Evolutionary conservation across 768 basidiomycete species (phyloP).

Genomic region (Russula griseocarnosa): DNA sequence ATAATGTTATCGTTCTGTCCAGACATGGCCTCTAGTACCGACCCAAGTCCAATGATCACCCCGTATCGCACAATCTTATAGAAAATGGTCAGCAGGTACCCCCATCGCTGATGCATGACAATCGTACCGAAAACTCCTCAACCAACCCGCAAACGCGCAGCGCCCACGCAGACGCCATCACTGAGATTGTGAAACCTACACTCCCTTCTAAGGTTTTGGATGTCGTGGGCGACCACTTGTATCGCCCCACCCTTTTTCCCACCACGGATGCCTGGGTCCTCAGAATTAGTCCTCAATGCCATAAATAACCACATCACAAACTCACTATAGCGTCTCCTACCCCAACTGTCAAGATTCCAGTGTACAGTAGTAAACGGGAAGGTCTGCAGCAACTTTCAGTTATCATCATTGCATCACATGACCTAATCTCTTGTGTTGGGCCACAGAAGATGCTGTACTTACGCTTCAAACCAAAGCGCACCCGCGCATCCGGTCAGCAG

Average conservation of each 20-base stretch:
- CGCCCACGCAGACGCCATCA: slow-evolving; percentile 63
- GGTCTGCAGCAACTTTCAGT: slow-evolving; percentile 35
- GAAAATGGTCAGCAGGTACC: background rate
- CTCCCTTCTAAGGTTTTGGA: slow-evolving; percentile 92
- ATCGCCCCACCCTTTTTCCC: slow-evolving; percentile 75
- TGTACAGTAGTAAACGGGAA: slow-evolving; percentile 58
- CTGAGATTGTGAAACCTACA: slow-evolving; percentile 69
- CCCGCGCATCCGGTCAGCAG: slow-evolving; percentile 92
- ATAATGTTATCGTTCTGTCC: slow-evolving; percentile 98
- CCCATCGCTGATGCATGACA: slow-evolving; percentile 11
- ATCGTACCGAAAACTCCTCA: slow-evolving; percentile 72
- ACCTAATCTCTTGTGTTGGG: slow-evolving; percentile 3
- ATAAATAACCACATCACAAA: slow-evolving; percentile 22
- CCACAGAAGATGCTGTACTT: slow-evolving; percentile 33
- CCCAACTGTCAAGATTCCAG: slow-evolving; percentile 84
- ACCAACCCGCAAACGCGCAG: slow-evolving; percentile 67
- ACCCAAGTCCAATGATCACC: slow-evolving; percentile 56
- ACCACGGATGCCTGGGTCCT: slow-evolving; percentile 77
- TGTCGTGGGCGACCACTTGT: slow-evolving; percentile 80
- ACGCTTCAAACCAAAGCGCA: slow-evolving; percentile 94
- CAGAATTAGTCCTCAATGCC: slow-evolving; percentile 5
- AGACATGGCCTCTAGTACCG: slow-evolving; percentile 83
- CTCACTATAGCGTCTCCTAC: slow-evolving; percentile 90
- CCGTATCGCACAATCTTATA: slow-evolving; percentile 62
- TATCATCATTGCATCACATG: slow-evolving; percentile 10